Percentiles rank a stretch among this genome's conserved stretches.
Conservation (phyloP, 352 stramenopile species). For the Aphanomyces euteiches region DNA sequence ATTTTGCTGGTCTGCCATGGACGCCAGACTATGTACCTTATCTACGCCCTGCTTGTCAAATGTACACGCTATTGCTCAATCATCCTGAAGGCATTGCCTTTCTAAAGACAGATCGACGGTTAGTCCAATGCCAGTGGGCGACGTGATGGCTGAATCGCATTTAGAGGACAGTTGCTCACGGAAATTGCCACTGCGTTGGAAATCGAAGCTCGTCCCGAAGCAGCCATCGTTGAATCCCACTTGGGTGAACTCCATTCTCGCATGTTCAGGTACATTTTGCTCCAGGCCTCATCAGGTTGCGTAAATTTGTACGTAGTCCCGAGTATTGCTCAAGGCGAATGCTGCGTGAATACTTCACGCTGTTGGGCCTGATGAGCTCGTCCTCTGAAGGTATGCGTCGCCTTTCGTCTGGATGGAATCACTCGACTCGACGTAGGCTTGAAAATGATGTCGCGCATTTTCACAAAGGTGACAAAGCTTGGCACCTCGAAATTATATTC, state of each 20-base stretch:
- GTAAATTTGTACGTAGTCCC: constrained; percentile 32
- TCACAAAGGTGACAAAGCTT: constrained; percentile 82
- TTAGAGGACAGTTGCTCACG: constrained; percentile 64
- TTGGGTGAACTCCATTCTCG: constrained; percentile 81
- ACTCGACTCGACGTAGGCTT: constrained; percentile 34
- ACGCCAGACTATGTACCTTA: constrained; percentile 88
- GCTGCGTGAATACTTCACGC: constrained; percentile 87
- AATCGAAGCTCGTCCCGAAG: constrained; percentile 76
- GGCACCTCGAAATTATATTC: constrained; percentile 56
- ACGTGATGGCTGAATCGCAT: not conserved
- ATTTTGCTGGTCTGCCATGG: constrained; percentile 86
- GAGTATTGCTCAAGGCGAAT: constrained; percentile 81
- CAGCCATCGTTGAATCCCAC: constrained; percentile 84
- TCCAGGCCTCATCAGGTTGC: not conserved
- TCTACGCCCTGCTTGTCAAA: constrained; percentile 80
- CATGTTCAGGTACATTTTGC: constrained; percentile 60
- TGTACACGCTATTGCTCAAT: constrained; percentile 86
- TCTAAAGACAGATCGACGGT: constrained; percentile 78
- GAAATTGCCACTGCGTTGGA: constrained; percentile 83
- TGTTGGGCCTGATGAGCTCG: constrained; percentile 85
- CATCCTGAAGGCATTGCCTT: constrained; percentile 83
- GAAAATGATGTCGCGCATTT: constrained; percentile 90
- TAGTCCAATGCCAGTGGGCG: not conserved
- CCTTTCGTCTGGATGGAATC: not conserved
- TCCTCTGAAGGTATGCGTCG: constrained; percentile 57